Evolutionary conservation across 352 stramenopile species (phyloP), one percentile per base, ranked within the genome.

Genomic region (Aphanomyces euteiches): DNA sequence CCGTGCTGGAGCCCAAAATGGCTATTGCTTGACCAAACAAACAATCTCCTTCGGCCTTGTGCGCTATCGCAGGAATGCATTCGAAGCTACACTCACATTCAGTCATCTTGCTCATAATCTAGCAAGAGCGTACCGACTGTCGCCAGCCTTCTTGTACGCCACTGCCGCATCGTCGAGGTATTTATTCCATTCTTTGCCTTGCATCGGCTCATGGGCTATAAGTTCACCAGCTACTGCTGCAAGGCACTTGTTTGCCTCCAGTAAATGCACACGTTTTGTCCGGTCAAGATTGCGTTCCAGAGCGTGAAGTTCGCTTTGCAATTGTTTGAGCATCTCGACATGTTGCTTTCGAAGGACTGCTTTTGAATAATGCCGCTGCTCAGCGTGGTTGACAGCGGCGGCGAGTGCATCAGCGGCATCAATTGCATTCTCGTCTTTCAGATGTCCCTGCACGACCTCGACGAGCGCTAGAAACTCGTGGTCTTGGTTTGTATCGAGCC

Each of bases 71-170:
- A 13, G 45, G 34, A 8, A 70, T 61, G 37, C 34, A 70, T 34
- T 70, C 64, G 38, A 45, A 17, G 39, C 54, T 61, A 40, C 50
- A 50, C 50, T 19, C 50, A 36, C 50, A 58, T 21, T 36, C 19
- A 28, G 10, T 13, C 8, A 12, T 19, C 8, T n/a, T n/a, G 17
- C 10, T n/a, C 43, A 50, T 50, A n/a, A 50, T 50, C 10, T 50
- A 50, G 43, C 10, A 50, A 12, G 43, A 58, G 50, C 15, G 48
- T 38, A 73, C 63, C 70, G 28, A 5, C 67, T 64, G 48, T 75
- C 70, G n/a, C 54, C 47, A 5, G 70, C 70, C 36, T 60, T 37
- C 15, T 69, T 69, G 64, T 75, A 75, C 15, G 54, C 70, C n/a
- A 15, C 54, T 8, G 28, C 57, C 43, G 56, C 64, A 50, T 67